Evolutionary conservation across 2,329 filamentous ascomycete species (phyloP), one percentile per base, ranked within the genome.

Genomic region (Periglandula ipomoeae): DNA sequence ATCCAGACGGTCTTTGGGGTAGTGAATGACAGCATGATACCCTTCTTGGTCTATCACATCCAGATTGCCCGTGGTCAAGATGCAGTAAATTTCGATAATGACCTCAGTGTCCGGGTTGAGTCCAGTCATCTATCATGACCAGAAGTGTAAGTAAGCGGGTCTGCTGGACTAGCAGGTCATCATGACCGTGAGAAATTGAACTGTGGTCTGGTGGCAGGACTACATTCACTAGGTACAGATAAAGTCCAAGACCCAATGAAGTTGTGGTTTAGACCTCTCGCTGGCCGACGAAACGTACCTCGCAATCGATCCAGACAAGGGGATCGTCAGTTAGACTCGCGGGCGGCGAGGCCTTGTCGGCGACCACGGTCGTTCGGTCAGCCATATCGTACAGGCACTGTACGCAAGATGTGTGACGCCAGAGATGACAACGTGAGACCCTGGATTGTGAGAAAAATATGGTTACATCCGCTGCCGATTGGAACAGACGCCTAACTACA

Each of bases 71-170:
- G 90, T 86, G 7, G 93, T 98, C 63, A 98, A 79, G 67, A 94
- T 85, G 70, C 90, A 96, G 66, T 85, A 91, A 50, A 97, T 85
- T 59, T 95, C 89, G 61, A 97, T 81, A 60, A 97, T 93, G 49
- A 84, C 82, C 62, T 97, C 91, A 27, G 73, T 81, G 51, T 86
- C 79, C 2, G 83, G 75, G 65, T 95, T 76, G n/a, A 70, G 60
- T 10, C 68, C 68, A n/a, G 68, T 97, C 93, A 98, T 98, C 89
- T 95, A 56, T 19, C 26, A 22, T 19, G 11, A 49, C 13, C 26
- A 26, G 22, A 26, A 17, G n/a, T 30, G 35, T 44, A 11, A 44
- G 47, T 49, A 44, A 39, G 23, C 15, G 19, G 13, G 19, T 13
- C 26, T 8, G 20, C 37, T 10, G 37, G 20, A 19, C 37, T 22